These are phyloP conservation scores for Laguncularia racemosa DNA, from an alignment of 345 rosid genomes.

Conservation along the genomic window DNA sequence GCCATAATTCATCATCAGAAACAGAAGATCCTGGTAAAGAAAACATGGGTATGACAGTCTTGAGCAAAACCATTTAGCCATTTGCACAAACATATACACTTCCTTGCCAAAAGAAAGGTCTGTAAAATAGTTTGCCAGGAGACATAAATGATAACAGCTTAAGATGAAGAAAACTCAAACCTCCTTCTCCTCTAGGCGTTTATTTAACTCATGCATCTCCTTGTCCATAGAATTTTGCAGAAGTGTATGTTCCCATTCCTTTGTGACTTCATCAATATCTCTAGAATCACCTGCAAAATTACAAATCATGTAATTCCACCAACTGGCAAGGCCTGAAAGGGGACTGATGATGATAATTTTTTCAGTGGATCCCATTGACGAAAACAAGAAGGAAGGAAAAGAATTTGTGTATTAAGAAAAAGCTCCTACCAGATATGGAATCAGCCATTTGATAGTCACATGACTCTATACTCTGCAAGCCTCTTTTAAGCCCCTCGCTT, in stretches of 20 bases:
- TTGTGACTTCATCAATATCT: slow-evolving; percentile 82
- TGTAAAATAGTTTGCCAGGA: no score
- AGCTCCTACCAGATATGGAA: slow-evolving; percentile 46
- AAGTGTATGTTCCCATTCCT: slow-evolving; percentile 98
- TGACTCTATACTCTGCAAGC: slow-evolving; percentile 72
- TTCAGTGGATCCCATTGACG: not conserved
- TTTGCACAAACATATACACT: no score
- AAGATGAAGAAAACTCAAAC: slow-evolving; percentile 26
- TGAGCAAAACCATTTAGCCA: no score
- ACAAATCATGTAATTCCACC: slow-evolving; percentile 4
- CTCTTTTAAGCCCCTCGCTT: slow-evolving; percentile 83
- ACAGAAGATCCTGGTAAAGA: no score
- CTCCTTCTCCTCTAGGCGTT: slow-evolving; percentile 94
- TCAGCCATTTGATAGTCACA: slow-evolving; percentile 77
- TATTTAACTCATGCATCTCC: slow-evolving; percentile 83
- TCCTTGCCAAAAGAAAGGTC: no score
- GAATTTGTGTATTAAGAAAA: slow-evolving; percentile 2
- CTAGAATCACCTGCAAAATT: slow-evolving; percentile 50
- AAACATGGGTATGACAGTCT: no score
- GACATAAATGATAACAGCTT: not conserved
- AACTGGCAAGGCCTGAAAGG: not conserved
- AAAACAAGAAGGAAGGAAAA: not conserved
- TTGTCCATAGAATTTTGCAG: slow-evolving; percentile 88
- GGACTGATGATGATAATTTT: not conserved
- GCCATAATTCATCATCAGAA: no score